Base-by-base conservation (phyloP, 768 basidiomycete species). In the Tylopilus plumbeoviolaceoides region DNA sequence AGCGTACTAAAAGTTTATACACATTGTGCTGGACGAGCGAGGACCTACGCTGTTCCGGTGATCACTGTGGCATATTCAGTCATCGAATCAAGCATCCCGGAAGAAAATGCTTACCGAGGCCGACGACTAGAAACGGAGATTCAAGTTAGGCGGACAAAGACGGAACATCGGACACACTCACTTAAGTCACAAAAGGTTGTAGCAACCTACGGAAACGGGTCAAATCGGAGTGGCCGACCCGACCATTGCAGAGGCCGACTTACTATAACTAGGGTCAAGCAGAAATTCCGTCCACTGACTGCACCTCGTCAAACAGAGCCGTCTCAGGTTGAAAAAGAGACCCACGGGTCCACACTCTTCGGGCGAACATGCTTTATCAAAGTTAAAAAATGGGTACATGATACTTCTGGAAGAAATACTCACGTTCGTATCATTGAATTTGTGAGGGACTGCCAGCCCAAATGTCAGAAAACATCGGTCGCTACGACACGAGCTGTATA, bases 271-370 rank as follows among this genome's bases (percentile, higher is more conserved):
- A 58, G 62, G 1, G 78, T 77, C 17, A 78, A 55, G 23, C 67
- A 53, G 17, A 71, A 49, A 50, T 78, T 82, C 39, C 70, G 64
- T 14, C 71, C 69, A 70, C 81, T 81, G 31, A 59, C 60, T 61
- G 25, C n/a, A 36, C 36, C 78, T 75, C 76, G 25, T 62, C 33
- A 59, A 31, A 4, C 30, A n/a, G 20, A 25, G 14, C 14, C 6
- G 4, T 7, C 2, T 10, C 17, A 33, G 12, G 43, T 18, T 2
- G 12, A 50, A 47, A 10, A 14, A 17, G 2, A 46, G 41, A 67
- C 78, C 54, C 63, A 83, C 83, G 59, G 57, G 63, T 67, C 67
- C 74, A 83, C 15, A 83, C 70, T 8, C 78, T 72, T 44, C 61
- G 64, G 9, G 76, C 72, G 56, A 81, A 83, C 69, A 81, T 72